Evolutionary conservation across 139 green algal species (phyloP), one percentile per base, ranked within the genome.

Genomic region (Chlamydomonas incerta): DNA sequence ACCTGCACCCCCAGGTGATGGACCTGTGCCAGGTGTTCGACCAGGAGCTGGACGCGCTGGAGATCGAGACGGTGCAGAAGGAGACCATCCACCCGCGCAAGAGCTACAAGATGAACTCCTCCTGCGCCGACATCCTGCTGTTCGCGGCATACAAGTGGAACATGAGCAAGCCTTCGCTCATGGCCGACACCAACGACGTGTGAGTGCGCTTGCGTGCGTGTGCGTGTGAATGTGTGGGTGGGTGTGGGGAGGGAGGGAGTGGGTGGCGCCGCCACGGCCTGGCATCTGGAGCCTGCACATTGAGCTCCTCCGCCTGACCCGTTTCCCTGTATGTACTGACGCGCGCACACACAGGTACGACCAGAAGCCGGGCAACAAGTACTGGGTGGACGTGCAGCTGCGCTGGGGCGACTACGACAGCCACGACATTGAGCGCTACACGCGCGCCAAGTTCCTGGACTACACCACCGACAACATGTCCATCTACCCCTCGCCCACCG

Each of bases 11-110:
- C 18, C 77, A 85, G 79, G 79, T 85, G 55, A 91, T 91, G 90
- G 90, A 93, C 71, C 81, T 93, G 70, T 93, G 90, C 88, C 88
- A 92, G 87, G 82, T 87, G 71, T 87, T 87, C 35, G 72, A 87
- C 90, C 97, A 99, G 92, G 98, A 99, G 94, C 93, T 99, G 88
- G 79, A 99, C 81, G 97, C 98, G 47, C 95, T 99, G 80, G 98
- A 99, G 95, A 99, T 99, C 71, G 98, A 99, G 95, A 99, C 98
- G 33, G 98, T 99, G 85, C 98, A 99, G 93, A 99, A 99, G 95
- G 98, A 99, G 94, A 99, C 98, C 58, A 99, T 99, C 88, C 98
- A 99, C 91, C 98, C 98, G 58, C 94, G 98, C 83, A 99, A 99
- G 93, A 96, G 89, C 35, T 99, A 99, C 94, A 99, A 99, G 94